A percentile compares a stretch with the other conserved stretches of the same genome.
Evolutionary conservation across 2,329 filamentous ascomycete genomes (phyloP).

Genomic region (Aquanectria penicillioides): DNA sequence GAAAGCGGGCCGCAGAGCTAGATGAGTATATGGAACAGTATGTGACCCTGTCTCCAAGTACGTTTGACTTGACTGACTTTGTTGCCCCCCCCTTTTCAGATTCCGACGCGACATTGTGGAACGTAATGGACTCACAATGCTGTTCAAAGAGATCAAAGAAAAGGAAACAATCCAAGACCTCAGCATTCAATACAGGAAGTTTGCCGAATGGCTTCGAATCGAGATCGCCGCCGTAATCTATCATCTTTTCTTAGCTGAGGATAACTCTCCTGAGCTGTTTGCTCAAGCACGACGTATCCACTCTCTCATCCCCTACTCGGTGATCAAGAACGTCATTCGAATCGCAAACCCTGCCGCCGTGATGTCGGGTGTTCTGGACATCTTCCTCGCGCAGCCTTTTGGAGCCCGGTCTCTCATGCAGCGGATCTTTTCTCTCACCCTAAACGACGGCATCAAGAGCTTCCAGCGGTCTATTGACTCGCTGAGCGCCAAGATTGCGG

Average conservation of each 20-base stretch:
- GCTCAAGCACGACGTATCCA: slow-evolving; percentile 94
- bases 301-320: slow-evolving; percentile 89
- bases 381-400: slow-evolving; percentile 96
- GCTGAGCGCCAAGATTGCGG: slow-evolving; percentile 80
- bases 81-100: no score
- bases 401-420: slow-evolving; percentile 91
- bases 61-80: slow-evolving; percentile 29
- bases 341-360: slow-evolving; percentile 96
- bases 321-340: slow-evolving; percentile 96
- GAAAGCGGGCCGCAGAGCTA: slow-evolving; percentile 87
- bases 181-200: slow-evolving; percentile 96
- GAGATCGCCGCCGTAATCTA: slow-evolving; percentile 97
- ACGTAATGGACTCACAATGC: slow-evolving; percentile 84
- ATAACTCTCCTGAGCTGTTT: slow-evolving; percentile 97
- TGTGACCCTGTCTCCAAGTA: not conserved
- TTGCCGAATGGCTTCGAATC: slow-evolving; percentile 97
- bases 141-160: slow-evolving; percentile 92
- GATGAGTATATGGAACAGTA: slow-evolving; percentile 98
- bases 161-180: slow-evolving; percentile 89
- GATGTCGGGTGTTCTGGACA: slow-evolving; percentile 93
- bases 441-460: slow-evolving; percentile 88
- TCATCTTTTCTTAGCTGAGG: slow-evolving; percentile 95
- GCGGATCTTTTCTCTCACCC: slow-evolving; percentile 90
- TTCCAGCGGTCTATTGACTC: slow-evolving; percentile 89
- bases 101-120: slow-evolving; percentile 76